Evolutionary conservation across 108 stramenopile genomes (phyloP).

Genomic region (Pseudonitzschia delicatissima): DNA sequence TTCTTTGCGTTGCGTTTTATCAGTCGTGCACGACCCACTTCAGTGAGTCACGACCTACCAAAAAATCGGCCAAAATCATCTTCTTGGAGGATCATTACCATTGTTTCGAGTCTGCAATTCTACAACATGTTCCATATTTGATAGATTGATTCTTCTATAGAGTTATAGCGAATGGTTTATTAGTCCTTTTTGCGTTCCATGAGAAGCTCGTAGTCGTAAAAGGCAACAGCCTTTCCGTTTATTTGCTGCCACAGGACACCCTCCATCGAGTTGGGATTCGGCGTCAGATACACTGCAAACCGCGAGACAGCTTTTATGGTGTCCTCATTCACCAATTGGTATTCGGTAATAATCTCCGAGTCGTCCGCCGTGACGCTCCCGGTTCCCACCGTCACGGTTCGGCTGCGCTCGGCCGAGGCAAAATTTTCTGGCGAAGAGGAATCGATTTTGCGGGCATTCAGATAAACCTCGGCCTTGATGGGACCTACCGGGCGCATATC

Average conservation of each 20-base stretch:
- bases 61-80: no score
- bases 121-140: no score
- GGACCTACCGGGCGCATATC: slow-evolving; percentile 56
- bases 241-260: slow-evolving; percentile 61
- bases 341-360: slow-evolving; percentile 54
- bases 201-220: slow-evolving; percentile 52
- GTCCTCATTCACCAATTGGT: slow-evolving; percentile 17
- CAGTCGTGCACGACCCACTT: no score
- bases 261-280: slow-evolving; percentile 58
- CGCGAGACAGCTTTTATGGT: slow-evolving; percentile 32
- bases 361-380: slow-evolving; percentile 44
- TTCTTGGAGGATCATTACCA: no score
- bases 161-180: no score
- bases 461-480: slow-evolving; percentile 41
- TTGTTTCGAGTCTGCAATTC: no score
- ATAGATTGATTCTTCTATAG: no score
- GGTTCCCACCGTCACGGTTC: slow-evolving; percentile 36
- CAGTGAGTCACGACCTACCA: no score
- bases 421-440: slow-evolving; percentile 2
- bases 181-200: slow-evolving; percentile 38
- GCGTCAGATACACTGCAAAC: slow-evolving; percentile 52
- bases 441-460: slow-evolving; percentile 39
- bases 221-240: slow-evolving; percentile 50
- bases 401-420: slow-evolving; percentile 42
- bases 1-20: no score